Conservation (phyloP, 306 rosid genomes). For the Quercus ilex region DNA sequence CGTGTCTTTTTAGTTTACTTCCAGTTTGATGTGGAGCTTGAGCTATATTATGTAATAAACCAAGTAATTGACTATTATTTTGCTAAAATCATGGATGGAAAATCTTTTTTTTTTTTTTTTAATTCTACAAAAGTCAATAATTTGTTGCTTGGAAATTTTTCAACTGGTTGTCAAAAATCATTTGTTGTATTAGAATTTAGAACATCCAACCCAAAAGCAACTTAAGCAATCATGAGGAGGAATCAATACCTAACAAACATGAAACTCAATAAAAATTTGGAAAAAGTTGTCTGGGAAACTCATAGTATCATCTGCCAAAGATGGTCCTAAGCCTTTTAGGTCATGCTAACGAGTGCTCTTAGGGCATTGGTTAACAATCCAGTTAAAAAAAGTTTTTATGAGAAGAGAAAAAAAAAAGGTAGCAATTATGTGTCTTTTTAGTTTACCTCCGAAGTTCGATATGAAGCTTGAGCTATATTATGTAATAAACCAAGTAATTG, state of each 20-base stretch:
- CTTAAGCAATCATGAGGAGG: no score
- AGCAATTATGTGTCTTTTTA: neutral
- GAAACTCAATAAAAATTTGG: no score
- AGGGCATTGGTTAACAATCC: no score
- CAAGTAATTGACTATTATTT: neutral
- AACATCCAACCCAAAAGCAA: no score
- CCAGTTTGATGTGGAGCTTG: neutral
- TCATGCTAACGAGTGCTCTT: fast-evolving
- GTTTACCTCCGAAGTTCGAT: neutral
- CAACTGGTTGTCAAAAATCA: neutral
- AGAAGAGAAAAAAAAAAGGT: no score
- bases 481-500: neutral
- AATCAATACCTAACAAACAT: no score
- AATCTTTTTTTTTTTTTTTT: neutral
- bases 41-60: neutral
- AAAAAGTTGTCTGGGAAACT: neutral
- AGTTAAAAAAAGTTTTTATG: no score
- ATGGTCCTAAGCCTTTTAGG: neutral
- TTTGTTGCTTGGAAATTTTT: neutral
- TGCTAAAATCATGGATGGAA: neutral
- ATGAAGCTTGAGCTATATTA: neutral
- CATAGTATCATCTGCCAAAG: neutral
- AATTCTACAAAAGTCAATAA: neutral
- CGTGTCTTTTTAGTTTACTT: neutral
- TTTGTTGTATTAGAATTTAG: neutral